Base-by-base conservation (phyloP, 768 basidiomycete genomes). In the Pleurotus cornucopiae region DNA sequence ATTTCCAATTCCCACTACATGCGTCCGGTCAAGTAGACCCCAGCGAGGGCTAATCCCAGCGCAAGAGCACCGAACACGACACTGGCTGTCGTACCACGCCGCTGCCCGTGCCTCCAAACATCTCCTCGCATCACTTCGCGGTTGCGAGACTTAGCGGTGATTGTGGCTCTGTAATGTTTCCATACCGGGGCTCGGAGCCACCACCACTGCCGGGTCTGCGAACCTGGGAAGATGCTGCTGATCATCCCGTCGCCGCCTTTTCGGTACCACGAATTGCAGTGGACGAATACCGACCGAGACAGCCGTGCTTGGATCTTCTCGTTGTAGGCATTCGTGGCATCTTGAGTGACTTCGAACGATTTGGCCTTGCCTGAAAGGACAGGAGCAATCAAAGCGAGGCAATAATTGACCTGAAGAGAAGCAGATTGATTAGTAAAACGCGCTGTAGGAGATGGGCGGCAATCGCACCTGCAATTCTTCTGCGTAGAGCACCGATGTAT, bases 401-500 rank as follows among this genome's bases (percentile, higher is more conserved):
- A 71, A 57, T 82, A 78, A n/a, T 72, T 61, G 38, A 76, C 65
- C 79, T 79, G 47, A 5, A 6, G 16, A 47, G 6, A 47, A 43
- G 12, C 41, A n/a, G 18, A 5, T n/a, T 25, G 18, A 47, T 44
- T 44, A 20, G n/a, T 5, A 44, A 44, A 4, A 43, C 18, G 5
- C 7, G 3, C 18, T 18, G 18, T 18, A 18, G 18, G 18, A 18
- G 18, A 18, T 18, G 18, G 18, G 3, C 23, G 21, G 18, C 34
- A n/a, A 2, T 23, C 61, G 13, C 13, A 75, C 77, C 67, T 79
- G 77, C n/a, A 67, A 60, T 59, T 80, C 79, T 26, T 73, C 69
- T 21, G 68, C 69, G 61, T 72, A 76, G 12, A 78, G 60, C n/a
- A 76, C 70, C 9, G 77, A 78, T 4, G 72, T 74, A 60, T 78